Conservation (phyloP, 2,329 filamentous ascomycete genomes). For the Stachybotrys chartarum region DNA sequence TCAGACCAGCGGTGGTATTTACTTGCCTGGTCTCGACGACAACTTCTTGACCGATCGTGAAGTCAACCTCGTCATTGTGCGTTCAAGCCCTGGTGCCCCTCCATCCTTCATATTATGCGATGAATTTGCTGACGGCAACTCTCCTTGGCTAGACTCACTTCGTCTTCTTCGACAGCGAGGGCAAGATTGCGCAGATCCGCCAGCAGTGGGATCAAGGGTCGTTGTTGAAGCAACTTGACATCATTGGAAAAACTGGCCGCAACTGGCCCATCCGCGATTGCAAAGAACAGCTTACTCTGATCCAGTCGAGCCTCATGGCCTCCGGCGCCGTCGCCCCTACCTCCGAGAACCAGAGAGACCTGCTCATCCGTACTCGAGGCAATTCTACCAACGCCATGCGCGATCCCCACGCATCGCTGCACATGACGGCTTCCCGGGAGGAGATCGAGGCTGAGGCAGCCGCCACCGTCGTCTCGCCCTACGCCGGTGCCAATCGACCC, state of each 20-base stretch:
- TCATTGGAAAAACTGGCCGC: constrained; percentile 82
- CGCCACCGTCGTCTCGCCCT: constrained; percentile 50
- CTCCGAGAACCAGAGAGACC: constrained; percentile 26
- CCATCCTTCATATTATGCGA: not conserved
- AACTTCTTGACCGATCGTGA: constrained; percentile 84
- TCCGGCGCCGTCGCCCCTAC: constrained; percentile 27
- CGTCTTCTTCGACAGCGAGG: constrained; percentile 69
- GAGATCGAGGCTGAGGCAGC: constrained; percentile 44
- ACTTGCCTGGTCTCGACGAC: constrained; percentile 84
- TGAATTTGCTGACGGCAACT: not conserved
- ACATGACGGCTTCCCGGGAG: constrained; percentile 67
- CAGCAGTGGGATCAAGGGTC: constrained; percentile 94
- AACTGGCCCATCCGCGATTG: constrained; percentile 94
- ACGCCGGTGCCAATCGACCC: constrained; percentile 47
- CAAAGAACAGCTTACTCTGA: constrained; percentile 73
- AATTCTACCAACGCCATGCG: constrained; percentile 48
- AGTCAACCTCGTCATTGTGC: constrained; percentile 74
- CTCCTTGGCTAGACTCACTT: constrained; percentile 62
- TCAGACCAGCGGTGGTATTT: constrained; percentile 70
- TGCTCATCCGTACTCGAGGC: constrained; percentile 38
- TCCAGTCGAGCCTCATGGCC: constrained; percentile 53
- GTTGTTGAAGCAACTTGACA: constrained; percentile 84
- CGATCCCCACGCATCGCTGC: constrained; percentile 64
- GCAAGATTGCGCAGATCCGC: constrained; percentile 80
- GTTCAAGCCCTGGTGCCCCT: constrained; percentile 22